Evolutionary conservation across 495 filamentous ascomycete species (phyloP).

Genomic region (Mycothermus thermophilus): DNA sequence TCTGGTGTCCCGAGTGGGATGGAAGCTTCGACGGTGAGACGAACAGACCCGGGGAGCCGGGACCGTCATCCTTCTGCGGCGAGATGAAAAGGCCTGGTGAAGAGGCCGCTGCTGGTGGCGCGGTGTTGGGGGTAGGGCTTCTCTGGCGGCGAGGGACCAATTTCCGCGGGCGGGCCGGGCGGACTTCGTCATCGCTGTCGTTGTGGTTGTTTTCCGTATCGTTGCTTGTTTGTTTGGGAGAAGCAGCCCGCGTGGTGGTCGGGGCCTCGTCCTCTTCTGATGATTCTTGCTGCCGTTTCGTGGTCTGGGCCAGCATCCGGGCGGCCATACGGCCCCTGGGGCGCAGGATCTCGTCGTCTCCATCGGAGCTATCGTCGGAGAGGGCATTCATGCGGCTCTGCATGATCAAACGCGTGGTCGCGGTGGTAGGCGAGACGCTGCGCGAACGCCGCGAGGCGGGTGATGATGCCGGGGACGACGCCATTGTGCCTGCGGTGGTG

Average conservation of each 20-base stretch:
- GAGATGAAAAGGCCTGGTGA: constrained; percentile 31
- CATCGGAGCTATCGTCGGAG: constrained; percentile 13
- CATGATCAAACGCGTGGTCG: constrained; percentile 4
- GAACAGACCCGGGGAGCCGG: constrained; percentile 24
- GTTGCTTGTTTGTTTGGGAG: constrained; percentile 10
- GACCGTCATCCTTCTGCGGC: constrained; percentile 11
- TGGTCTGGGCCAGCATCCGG: constrained; percentile 39
- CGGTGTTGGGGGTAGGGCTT: constrained; percentile 20
- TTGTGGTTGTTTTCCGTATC: constrained; percentile 13
- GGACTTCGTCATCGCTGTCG: constrained; percentile 18
- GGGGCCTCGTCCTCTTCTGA: constrained; percentile 4
- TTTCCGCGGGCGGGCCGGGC: constrained; percentile 19
- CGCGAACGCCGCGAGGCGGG: constrained; percentile 11
- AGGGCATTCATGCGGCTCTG: constrained; percentile 1
- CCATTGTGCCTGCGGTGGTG: constrained; percentile 24
- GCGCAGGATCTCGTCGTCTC: constrained; percentile 32
- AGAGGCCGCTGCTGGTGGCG: constrained; percentile 3
- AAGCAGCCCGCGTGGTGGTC: constrained; percentile 1
- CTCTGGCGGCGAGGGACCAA: constrained; percentile 21
- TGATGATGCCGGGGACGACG: constrained; percentile 28
- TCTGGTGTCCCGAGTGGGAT: constrained; percentile 12
- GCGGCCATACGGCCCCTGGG: constrained; percentile 61
- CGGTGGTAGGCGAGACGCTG: constrained; percentile 10
- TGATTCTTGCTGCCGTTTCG: constrained; percentile 9
- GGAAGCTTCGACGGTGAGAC: constrained; percentile 26